Evolutionary conservation across 2,329 filamentous ascomycete species (phyloP).

Genomic region (Scedosporium apiospermum): DNA sequence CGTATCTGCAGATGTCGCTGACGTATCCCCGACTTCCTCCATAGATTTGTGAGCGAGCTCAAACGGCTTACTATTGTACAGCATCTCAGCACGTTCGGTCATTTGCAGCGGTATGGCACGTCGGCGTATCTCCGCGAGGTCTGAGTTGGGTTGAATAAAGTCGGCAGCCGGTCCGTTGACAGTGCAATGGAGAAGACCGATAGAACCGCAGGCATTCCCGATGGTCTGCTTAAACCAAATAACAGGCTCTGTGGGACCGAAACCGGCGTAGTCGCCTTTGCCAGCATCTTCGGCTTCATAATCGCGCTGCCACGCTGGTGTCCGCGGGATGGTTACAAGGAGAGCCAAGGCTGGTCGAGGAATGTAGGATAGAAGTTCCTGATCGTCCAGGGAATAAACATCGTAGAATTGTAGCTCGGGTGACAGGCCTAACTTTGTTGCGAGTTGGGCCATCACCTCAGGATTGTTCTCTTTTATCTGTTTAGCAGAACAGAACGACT

Average conservation of each 20-base stretch:
- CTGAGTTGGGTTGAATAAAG: constrained; percentile 44
- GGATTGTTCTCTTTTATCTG: no score
- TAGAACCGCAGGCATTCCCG: constrained; percentile 70
- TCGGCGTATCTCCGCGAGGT: constrained; percentile 48
- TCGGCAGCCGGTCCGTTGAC: constrained; percentile 53
- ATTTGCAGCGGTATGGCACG: constrained; percentile 52
- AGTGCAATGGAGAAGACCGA: constrained; percentile 66
- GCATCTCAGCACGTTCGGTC: constrained; percentile 51
- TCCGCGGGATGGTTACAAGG: no score
- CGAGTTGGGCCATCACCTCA: no score
- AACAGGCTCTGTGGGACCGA: neutral
- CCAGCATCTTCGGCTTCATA: neutral
- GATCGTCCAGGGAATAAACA: no score
- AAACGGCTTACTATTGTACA: constrained; percentile 62
- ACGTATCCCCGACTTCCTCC: constrained; percentile 58
- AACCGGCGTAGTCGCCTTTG: neutral
- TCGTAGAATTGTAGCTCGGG: no score
- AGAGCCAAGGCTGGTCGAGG: no score
- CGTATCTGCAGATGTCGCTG: constrained; percentile 47
- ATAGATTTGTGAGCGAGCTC: constrained; percentile 66
- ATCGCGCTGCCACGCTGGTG: neutral
- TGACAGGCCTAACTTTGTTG: no score
- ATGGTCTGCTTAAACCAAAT: constrained; percentile 84
- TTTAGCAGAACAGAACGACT: no score
- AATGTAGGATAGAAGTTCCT: no score